These are phyloP conservation scores for Boletus vinaceobasis DNA, from an alignment of 768 basidiomycete species.

Conservation along the genomic window DNA sequence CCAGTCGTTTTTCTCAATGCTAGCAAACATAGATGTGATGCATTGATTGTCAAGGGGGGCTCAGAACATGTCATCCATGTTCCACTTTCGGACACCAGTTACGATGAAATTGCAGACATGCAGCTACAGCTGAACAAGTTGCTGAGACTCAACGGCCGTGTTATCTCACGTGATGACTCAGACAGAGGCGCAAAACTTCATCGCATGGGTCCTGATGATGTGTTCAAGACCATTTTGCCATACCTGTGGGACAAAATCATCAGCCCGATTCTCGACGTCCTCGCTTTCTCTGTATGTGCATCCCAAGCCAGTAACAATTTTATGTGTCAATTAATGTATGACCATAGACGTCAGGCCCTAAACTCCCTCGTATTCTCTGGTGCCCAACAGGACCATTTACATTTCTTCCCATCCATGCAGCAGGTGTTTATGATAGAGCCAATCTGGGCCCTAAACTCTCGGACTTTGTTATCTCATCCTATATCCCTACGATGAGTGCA, in stretches of 20 bases:
- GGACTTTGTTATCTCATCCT: conserved; percentile 15
- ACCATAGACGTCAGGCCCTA: background rate
- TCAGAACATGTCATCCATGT: background rate
- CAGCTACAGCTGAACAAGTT: background rate
- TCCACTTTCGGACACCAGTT: background rate
- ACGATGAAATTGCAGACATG: background rate
- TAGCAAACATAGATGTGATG: background rate
- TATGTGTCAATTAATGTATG: too few relatives aligned
- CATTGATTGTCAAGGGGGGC: background rate
- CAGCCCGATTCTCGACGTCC: background rate
- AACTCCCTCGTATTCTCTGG: background rate
- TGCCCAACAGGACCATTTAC: background rate
- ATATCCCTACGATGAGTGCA: conserved; percentile 27
- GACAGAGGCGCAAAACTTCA: background rate
- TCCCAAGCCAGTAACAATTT: background rate
- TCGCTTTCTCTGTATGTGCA: background rate
- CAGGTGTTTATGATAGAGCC: background rate
- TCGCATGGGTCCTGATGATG: background rate
- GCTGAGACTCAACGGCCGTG: background rate
- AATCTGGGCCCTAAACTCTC: background rate
- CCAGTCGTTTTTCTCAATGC: background rate
- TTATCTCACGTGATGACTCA: background rate
- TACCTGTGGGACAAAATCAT: background rate
- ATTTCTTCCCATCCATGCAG: background rate
- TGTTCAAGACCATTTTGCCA: background rate